phyloP scores from a whole-genome alignment of 2,329 filamentous ascomycete genomes.

The Neonectria sp. region DNA sequence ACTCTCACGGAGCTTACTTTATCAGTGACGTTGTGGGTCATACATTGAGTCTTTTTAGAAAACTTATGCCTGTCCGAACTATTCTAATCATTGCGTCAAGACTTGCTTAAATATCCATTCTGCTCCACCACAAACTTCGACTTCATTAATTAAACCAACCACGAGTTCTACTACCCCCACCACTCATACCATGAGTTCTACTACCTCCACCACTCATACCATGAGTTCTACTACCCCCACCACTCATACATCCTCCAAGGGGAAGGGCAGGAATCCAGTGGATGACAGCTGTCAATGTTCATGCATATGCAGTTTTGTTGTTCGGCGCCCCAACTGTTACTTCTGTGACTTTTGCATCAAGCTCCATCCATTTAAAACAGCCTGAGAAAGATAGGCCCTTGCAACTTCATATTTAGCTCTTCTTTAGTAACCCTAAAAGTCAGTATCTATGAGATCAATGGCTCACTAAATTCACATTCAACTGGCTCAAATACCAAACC shows the following conservation, averaged over 20 bases:
- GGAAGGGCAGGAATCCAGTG: neutral
- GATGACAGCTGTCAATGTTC: neutral
- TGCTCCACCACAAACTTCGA: neutral
- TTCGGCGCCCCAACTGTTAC: neutral
- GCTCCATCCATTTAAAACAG: neutral
- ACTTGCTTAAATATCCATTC: neutral
- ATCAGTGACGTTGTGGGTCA: too few species aligned
- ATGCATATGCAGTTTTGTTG: neutral
- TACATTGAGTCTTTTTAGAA: neutral
- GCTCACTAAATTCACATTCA: neutral
- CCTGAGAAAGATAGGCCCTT: neutral
- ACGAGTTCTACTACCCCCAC: too few species aligned
- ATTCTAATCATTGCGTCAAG: neutral
- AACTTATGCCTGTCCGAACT: too few species aligned
- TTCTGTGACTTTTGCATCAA: constrained; percentile 3
- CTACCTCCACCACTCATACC: too few species aligned
- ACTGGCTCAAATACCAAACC: neutral
- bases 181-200: too few species aligned
- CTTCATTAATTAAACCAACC: neutral
- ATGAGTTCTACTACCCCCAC: neutral
- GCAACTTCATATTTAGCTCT: neutral
- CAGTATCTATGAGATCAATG: neutral
- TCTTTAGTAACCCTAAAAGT: neutral
- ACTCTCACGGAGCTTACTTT: too few species aligned
- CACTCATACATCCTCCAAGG: neutral